These are phyloP conservation scores for Aegilops bicornis DNA, from an alignment of 176 grass and related monocot species.

Conservation along the genomic window DNA sequence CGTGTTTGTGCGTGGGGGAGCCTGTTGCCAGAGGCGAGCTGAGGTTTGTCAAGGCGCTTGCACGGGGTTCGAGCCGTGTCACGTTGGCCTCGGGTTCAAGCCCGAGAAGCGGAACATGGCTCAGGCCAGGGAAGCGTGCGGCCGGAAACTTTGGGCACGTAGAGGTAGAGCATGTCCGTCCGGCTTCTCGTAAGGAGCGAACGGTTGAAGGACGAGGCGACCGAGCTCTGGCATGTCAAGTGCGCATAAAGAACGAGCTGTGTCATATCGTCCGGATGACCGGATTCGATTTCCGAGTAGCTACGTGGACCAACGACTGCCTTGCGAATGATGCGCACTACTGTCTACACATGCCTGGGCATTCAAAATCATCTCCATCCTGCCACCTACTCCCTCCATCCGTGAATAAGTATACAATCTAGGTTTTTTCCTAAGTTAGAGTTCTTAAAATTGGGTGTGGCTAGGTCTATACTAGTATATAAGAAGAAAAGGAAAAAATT, in stretches of 20 bases:
- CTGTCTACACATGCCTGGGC: too few species aligned
- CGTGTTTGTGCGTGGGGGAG: background rate
- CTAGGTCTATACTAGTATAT: too few species aligned
- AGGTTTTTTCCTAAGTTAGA: too few species aligned
- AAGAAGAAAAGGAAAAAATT: too few species aligned
- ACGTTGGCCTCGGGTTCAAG: background rate
- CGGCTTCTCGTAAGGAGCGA: background rate
- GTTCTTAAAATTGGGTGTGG: too few species aligned
- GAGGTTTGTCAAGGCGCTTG: background rate
- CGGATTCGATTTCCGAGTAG: background rate
- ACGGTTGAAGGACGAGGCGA: background rate
- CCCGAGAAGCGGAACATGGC: background rate
- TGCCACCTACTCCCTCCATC: too few species aligned
- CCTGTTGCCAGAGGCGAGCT: too few species aligned
- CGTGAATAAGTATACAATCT: too few species aligned
- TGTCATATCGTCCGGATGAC: background rate
- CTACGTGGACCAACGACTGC: background rate
- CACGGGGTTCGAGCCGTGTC: slow-evolving; percentile 9
- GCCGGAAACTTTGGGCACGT: background rate
- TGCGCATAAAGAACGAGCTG: background rate
- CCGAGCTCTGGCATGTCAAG: background rate
- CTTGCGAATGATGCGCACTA: background rate
- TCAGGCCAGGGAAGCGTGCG: background rate
- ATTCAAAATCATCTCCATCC: too few species aligned
- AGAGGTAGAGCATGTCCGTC: slow-evolving; percentile 3